Percentiles rank a stretch among this genome's conserved stretches.
Conservation (phyloP, 148 eudicot species). For the Limonium bicolor region DNA sequence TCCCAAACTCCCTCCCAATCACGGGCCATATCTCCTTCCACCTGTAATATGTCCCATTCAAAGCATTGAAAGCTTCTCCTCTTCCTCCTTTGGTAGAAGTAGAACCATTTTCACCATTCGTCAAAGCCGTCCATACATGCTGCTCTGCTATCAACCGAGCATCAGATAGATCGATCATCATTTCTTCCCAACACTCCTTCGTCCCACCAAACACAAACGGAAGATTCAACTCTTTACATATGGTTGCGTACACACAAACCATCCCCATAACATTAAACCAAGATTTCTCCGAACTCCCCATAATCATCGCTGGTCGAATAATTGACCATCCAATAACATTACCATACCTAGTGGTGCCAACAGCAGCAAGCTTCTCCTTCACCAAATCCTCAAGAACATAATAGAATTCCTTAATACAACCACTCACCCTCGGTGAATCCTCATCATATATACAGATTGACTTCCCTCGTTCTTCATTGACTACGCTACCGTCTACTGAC, state of each 20-base stretch:
- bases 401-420: constrained; percentile 38
- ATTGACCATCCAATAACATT: constrained; percentile 64
- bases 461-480: neutral
- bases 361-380: constrained; percentile 25
- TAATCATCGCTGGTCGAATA: constrained; percentile 67
- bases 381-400: constrained; percentile 70
- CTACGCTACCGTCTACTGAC: neutral
- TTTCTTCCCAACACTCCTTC: constrained; percentile 72
- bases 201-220: constrained; percentile 86
- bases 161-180: constrained; percentile 55
- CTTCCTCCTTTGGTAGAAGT: too few species aligned
- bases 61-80: constrained; percentile 62
- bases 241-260: constrained; percentile 56
- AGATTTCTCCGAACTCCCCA: constrained; percentile 49
- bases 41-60: constrained; percentile 45
- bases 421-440: constrained; percentile 38
- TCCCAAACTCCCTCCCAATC: constrained; percentile 42
- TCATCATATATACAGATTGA: constrained; percentile 31
- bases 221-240: constrained; percentile 53
- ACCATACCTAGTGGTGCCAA: too few species aligned
- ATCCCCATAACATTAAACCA: constrained; percentile 65
- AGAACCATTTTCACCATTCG: constrained; percentile 18
- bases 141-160: constrained; percentile 78
- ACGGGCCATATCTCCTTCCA: constrained; percentile 67
- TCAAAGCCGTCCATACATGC: constrained; percentile 80